Conservation (phyloP, 192 early-diverging fungal species). For the Mortierella antarctica region DNA sequence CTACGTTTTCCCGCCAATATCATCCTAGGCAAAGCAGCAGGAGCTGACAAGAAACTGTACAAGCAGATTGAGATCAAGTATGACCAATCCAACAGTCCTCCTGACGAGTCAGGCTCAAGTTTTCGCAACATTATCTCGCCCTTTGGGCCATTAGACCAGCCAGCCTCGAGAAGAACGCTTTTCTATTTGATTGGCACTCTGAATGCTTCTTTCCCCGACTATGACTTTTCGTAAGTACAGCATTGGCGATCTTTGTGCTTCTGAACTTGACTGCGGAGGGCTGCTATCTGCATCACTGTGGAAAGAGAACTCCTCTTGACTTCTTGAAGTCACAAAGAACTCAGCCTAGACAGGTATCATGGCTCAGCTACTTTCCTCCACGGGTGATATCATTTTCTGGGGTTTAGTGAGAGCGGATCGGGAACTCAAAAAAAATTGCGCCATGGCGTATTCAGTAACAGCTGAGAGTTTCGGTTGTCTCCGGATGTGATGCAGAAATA, state of each 20-base stretch:
- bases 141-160: conserved; percentile 89
- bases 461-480: not conserved
- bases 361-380: too few relatives aligned
- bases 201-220: conserved; percentile 96
- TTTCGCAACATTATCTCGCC: conserved; percentile 80
- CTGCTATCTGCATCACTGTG: conserved; percentile 18
- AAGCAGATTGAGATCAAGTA: conserved; percentile 89
- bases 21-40: conserved; percentile 87
- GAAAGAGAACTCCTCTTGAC: conserved; percentile 22
- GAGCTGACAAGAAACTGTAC: conserved; percentile 92
- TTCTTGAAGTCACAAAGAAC: conserved; percentile 5
- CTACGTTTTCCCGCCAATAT: not conserved
- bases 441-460: conserved; percentile 10
- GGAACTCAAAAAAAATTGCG: conserved; percentile 31
- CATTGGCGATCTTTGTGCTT: not conserved
- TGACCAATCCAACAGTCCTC: conserved; percentile 72
- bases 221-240: conserved; percentile 88
- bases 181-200: conserved; percentile 96
- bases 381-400: conserved; percentile 32
- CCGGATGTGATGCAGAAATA: not conserved
- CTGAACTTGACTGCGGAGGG: not conserved
- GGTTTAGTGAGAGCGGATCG: conserved; percentile 19
- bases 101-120: conserved; percentile 73
- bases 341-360: too few relatives aligned
- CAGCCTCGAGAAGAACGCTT: conserved; percentile 86